Conservation (phyloP, 257 asterid species). For the Plantago ovata region DNA sequence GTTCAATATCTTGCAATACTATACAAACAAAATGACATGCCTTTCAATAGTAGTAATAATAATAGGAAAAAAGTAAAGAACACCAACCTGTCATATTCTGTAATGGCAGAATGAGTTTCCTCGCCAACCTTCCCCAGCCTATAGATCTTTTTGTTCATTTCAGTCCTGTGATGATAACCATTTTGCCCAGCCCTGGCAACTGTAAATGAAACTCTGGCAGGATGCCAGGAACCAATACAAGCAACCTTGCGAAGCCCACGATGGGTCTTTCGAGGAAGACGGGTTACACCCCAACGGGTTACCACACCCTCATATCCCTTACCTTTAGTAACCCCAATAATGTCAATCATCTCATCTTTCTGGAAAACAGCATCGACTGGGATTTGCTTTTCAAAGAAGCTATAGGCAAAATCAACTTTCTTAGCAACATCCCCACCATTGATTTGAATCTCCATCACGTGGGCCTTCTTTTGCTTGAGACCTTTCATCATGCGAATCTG, state of each 20-base stretch:
- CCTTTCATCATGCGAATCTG: slow-evolving; percentile 82
- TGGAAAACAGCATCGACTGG: slow-evolving; percentile 84
- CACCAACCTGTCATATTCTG: slow-evolving; percentile 74
- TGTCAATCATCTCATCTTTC: slow-evolving; percentile 85
- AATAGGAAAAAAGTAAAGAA: background rate
- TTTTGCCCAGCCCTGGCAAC: slow-evolving; percentile 92
- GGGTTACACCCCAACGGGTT: slow-evolving; percentile 94
- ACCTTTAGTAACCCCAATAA: slow-evolving; percentile 78
- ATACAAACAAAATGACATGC: too few relatives aligned
- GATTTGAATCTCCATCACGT: slow-evolving; percentile 82
- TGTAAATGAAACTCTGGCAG: slow-evolving; percentile 80
- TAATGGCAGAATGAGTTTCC: slow-evolving; percentile 68
- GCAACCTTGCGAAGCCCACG: slow-evolving; percentile 92
- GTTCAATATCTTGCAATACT: background rate
- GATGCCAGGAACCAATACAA: slow-evolving; percentile 94
- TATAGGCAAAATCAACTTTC: slow-evolving; percentile 74
- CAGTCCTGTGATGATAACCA: slow-evolving; percentile 84
- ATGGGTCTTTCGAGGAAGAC: slow-evolving; percentile 84
- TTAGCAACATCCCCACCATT: slow-evolving; percentile 68
- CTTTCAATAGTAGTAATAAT: too few relatives aligned
- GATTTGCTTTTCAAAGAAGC: slow-evolving; percentile 74
- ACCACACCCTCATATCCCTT: slow-evolving; percentile 87
- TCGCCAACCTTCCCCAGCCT: slow-evolving; percentile 72
- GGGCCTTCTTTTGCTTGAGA: slow-evolving; percentile 80
- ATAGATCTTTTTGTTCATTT: slow-evolving; percentile 86